Evolutionary conservation across 2,329 filamentous ascomycete genomes (phyloP), one percentile per base, ranked within the genome.

Genomic region (Penicillium sp.): DNA sequence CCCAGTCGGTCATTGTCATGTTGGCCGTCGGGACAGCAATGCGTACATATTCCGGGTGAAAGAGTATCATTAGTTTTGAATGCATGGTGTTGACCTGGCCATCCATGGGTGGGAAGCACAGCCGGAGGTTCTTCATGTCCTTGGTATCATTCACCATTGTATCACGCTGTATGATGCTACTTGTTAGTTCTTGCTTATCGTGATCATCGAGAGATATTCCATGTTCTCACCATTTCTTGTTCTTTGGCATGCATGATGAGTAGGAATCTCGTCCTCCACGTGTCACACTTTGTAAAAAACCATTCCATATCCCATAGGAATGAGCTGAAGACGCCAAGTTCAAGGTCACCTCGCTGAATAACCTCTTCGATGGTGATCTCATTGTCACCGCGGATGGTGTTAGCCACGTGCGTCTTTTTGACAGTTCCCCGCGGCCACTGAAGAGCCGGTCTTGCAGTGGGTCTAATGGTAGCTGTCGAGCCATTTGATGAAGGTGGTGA

Each of bases 351-450:
- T 59, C 85, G 88, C 71, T 96, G 89, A 1, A 97, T 75, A 0
- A 97, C 84, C 71, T 97, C 92, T 67, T 96, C 91, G 42, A 98
- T 87, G 59, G 87, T 95, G 69, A 98, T 91, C 61, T 96, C 91
- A 60, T 92, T 83, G 4, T 78, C 79, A 0, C 72, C 79, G 35
- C 90, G 81, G 1, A 82, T 78, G 61, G 84, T 85, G 3, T 88
- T 87, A 35, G 79, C 79, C 0, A 85, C 86, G 85, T 89, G 93
- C 0, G 95, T 98, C 68, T 89, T 91, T 75, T 91, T 95, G 47
- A 98, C 85, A 0, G 81, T 78, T 1, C 93, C 93, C 3, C 71
- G 64, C 0, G 83, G 81, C 66, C 83, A 88, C 54, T 81, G 75
- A 9, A 73, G 56, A 9, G 64, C 63, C 9, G 69, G 62, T n/a